Evolutionary conservation across 2,329 filamentous ascomycete genomes (phyloP).

Genomic region (Trichothecium roseum): DNA sequence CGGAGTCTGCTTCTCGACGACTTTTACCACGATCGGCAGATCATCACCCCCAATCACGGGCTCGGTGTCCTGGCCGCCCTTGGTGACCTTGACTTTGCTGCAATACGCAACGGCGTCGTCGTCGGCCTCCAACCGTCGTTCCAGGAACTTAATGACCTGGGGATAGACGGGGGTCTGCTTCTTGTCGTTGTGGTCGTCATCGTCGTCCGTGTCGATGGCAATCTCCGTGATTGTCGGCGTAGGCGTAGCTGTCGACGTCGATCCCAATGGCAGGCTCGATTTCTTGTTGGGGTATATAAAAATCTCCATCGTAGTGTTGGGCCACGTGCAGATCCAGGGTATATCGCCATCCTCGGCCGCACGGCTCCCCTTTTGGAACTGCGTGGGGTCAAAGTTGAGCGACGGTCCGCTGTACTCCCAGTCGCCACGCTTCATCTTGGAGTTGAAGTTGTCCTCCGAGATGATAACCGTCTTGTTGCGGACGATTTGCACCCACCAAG

Average conservation of each 20-base stretch:
- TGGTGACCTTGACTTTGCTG: slow-evolving; percentile 34
- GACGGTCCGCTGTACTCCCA: slow-evolving; percentile 9
- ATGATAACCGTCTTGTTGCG: slow-evolving; percentile 50
- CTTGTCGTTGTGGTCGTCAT: slow-evolving; percentile 2
- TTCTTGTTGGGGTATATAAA: slow-evolving; percentile 48
- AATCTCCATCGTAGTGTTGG: slow-evolving; percentile 41
- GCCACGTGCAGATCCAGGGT: slow-evolving; percentile 51
- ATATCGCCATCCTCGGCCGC: slow-evolving; percentile 34
- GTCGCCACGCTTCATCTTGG: slow-evolving; percentile 16
- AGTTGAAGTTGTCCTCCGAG: slow-evolving; percentile 27
- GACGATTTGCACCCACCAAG: slow-evolving; percentile 39
- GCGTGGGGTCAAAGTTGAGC: slow-evolving; percentile 14
- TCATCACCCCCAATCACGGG: slow-evolving; percentile 25
- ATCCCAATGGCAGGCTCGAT: slow-evolving; percentile 21
- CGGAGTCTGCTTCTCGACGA: slow-evolving; percentile 25
- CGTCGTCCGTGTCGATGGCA: slow-evolving; percentile 1
- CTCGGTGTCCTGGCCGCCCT: slow-evolving; percentile 23
- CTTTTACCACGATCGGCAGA: slow-evolving; percentile 29
- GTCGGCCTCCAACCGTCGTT: slow-evolving; percentile 31
- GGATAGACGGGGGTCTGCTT: slow-evolving; percentile 29
- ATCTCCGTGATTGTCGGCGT: slow-evolving; percentile 2
- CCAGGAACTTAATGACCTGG: slow-evolving; percentile 42
- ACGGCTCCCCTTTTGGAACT: slow-evolving; percentile 10
- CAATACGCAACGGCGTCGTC: slow-evolving; percentile 28
- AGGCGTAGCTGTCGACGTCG: slow-evolving; percentile 6